Evolutionary conservation across 768 basidiomycete genomes (phyloP), one percentile per base, ranked within the genome.

Genomic region (Lentinula aciculospora): DNA sequence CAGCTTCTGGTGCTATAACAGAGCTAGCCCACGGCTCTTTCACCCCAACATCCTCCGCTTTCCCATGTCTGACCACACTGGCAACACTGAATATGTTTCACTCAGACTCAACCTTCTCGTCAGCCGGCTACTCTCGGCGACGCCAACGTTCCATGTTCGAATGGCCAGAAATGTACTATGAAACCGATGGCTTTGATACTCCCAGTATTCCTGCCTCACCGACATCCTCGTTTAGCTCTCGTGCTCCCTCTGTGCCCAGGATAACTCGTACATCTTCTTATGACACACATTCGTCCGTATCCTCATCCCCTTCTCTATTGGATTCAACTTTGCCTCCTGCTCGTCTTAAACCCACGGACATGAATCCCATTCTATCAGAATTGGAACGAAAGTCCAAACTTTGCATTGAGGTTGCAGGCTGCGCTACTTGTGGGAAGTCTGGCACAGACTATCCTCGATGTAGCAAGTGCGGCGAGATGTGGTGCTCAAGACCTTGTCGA

Each of bases 401-500:
- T 50, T 78, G 81, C 47, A 64, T 63, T 25, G 69, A 67, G 36
- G 64, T 69, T 10, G 62, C 66, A 25, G 63, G 62, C 32, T 87
- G 85, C 57, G 75, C 79, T 9, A 75, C 81, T 1, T 87, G 85
- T 64, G 69, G 68, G 32, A 83, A 79, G 64, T 53, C 64, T 1
- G 85, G 85, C 0, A 67, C 69, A 13, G 81, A 83, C 59, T 87
- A 76, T 65, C 85, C 85, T 13, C 77, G 78, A n/a, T 87, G 85
- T 65, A 74, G 78, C 6, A 80, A 77, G 59, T 87, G 85, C 61
- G 69, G 73, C 23, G 76, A 76, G 29, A 78, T 73, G 70, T 87
- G 85, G 85, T 87, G 85, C 62, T 85, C 84, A 25, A 73, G 85
- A 55, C 68, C 79, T 29, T 87, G 85, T 66, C 75, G 85, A 54